phyloP scores from a whole-genome alignment of 768 basidiomycete species.

The Leccinum pellstonianum region DNA sequence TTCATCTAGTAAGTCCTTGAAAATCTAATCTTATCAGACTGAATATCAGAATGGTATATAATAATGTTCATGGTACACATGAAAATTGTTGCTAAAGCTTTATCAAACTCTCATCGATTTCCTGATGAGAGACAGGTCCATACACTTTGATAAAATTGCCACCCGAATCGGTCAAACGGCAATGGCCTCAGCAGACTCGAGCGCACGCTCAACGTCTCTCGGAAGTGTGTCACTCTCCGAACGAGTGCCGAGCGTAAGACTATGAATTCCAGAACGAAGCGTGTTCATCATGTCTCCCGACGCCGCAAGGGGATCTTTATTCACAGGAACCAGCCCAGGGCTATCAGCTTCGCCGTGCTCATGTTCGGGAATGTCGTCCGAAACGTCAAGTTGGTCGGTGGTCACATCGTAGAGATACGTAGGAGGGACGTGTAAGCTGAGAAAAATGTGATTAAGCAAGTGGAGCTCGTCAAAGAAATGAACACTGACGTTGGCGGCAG shows the following conservation, averaged over 20 bases:
- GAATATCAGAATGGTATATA: too few species aligned
- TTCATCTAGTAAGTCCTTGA: too few species aligned
- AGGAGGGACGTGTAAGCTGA: slow-evolving; percentile 86
- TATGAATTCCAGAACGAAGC: slow-evolving; percentile 30
- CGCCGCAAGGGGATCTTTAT: slow-evolving; percentile 14
- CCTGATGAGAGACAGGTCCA: background rate
- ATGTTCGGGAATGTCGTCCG: slow-evolving; percentile 26
- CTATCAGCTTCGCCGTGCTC: slow-evolving; percentile 15
- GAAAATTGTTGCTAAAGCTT: too few species aligned
- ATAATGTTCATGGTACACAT: too few species aligned
- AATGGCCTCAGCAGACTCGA: slow-evolving; percentile 10
- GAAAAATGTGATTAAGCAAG: background rate
- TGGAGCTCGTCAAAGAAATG: background rate
- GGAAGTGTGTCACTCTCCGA: slow-evolving; percentile 29
- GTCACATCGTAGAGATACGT: slow-evolving; percentile 65
- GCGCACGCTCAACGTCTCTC: slow-evolving; percentile 30
- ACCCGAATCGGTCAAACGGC: slow-evolving; percentile 8
- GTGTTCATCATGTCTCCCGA: slow-evolving; percentile 23
- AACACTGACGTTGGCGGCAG: slow-evolving; percentile 85
- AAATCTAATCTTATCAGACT: too few species aligned
- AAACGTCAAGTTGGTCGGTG: slow-evolving; percentile 45
- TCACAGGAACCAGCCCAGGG: background rate
- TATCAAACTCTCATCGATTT: too few species aligned
- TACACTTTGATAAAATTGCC: background rate
- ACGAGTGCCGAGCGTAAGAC: slow-evolving; percentile 18